Evolutionary conservation across 352 stramenopile genomes (phyloP), one percentile per base, ranked within the genome.

Genomic region (Aphanomyces stellatus): DNA sequence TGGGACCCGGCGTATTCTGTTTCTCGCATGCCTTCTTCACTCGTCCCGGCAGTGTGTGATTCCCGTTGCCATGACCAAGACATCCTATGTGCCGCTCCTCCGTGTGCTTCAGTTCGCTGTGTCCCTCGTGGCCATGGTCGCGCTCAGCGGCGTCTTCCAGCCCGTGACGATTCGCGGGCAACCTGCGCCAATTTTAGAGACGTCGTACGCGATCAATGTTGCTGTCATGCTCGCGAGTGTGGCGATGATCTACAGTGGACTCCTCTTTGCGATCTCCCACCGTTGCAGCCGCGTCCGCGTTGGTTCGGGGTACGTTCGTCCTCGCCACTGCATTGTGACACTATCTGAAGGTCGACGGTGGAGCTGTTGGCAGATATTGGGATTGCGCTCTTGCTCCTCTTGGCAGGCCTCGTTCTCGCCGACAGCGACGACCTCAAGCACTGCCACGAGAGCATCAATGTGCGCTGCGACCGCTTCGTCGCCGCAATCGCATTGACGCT

Each of bases 401-500:
- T 43, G 19, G 41, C 24, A 0, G 35, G 40, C 4, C 4, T 67
- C n/a, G 28, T 67, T 25, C 46, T 67, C n/a, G 27, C 42, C 2
- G 46, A 67, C 33, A 43, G 46, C 60, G 33, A 42, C 17, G 37
- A 55, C 19, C 40, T 57, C 10, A n/a, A 28, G 13, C 48, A 59
- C 1, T 67, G 60, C 46, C 60, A 57, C 49, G n/a, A 48, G 5
- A 67, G 27, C 34, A 33, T 31, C 35, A 41, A 67, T 33, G 46
- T 67, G n/a, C 48, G 46, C n/a, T 67, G 60, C 34, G 22, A 35
- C 19, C 49, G 49, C 7, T 35, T 57, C 1, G 49, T 33, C 10
- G 3, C 24, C 4, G 27, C 60, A 4, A 19, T 67, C 17, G 46
- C 48, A 24, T 67, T 49, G 24, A 67, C 19, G 37, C 37, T 67